Evolutionary conservation across 139 green algal genomes (phyloP), one percentile per base, ranked within the genome.

Genomic region (Gonium pectorale): DNA sequence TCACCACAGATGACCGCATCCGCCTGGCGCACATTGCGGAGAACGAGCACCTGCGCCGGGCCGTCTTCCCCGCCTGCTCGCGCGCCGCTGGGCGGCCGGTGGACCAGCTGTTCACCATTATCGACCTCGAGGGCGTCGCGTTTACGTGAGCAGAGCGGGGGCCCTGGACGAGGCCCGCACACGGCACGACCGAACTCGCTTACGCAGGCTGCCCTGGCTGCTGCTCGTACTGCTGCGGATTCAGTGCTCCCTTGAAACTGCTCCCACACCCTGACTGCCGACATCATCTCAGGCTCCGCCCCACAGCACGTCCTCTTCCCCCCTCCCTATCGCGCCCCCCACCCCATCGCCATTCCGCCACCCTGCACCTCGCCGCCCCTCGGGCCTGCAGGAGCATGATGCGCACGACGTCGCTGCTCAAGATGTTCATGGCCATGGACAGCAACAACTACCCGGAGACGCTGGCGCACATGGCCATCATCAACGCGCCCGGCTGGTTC

Each of bases 391-490:
- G 89, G 41, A 88, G 92, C 37, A 87, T 95, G 41, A 88, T 87
- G 69, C 79, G 86, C 27, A 90, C 94, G 5, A 81, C 93, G 56
- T 59, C 77, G 21, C 86, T 89, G 75, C 90, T 96, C 35, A 88
- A 81, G n/a, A 77, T 67, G 67, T 87, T 83, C 41, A 87, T 85
- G 64, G 69, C 77, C 31, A 82, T 90, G 80, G 89, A 92, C 80
- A 86, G 91, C 63, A 90, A 96, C 90, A 95, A 97, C 86, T 97
- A 98, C 81, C 95, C 95, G 11, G 95, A 98, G 92, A 96, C 94
- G 63, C 88, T 98, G 75, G 92, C 83, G 22, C 81, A 70, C 67
- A 97, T 95, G 64, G 90, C 90, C 88, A 98, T 98, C 88, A 95
- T 98, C 88, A 98, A 98, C 86, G 95, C 94, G 15, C 95, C 95